These are phyloP conservation scores for Cicer chorassanicum DNA, from an alignment of 306 rosid species.

Conservation along the genomic window DNA sequence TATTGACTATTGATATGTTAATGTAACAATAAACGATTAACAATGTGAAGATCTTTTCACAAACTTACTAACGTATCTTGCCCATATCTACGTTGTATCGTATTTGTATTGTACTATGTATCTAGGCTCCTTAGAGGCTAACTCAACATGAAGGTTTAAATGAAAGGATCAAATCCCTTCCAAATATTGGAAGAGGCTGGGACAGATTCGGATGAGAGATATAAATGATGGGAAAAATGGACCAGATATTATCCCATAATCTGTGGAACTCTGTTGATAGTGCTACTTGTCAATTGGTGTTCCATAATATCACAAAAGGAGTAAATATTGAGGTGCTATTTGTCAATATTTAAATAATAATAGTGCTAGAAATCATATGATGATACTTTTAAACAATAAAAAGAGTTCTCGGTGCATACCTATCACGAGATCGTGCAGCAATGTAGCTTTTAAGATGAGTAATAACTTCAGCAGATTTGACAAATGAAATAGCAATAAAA, in stretches of 20 bases:
- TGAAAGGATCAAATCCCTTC: constrained; percentile 11
- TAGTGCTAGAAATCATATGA: background rate
- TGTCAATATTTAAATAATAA: constrained; percentile 20
- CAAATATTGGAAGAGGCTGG: constrained; percentile 14
- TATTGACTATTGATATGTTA: no score
- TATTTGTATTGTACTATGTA: no score
- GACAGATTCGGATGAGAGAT: background rate
- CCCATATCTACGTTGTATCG: no score
- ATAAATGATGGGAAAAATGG: constrained; percentile 16
- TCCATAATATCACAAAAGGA: constrained; percentile 1
- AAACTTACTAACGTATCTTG: no score
- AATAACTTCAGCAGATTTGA: constrained; percentile 98
- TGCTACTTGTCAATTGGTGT: background rate
- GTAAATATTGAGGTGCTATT: background rate
- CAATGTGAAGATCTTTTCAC: no score
- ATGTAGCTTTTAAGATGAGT: constrained; percentile 96
- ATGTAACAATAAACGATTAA: no score
- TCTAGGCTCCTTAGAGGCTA: background rate
- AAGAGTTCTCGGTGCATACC: constrained; percentile 53
- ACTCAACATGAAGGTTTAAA: constrained; percentile 20
- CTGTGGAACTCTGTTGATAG: background rate
- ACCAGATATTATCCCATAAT: constrained; percentile 27
- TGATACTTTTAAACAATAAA: background rate
- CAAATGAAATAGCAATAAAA: constrained; percentile 94
- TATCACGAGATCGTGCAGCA: constrained; percentile 86